Evolutionary conservation across 331 rosid species (phyloP), one percentile per base, ranked within the genome.

Genomic region (Arachis monticola): DNA sequence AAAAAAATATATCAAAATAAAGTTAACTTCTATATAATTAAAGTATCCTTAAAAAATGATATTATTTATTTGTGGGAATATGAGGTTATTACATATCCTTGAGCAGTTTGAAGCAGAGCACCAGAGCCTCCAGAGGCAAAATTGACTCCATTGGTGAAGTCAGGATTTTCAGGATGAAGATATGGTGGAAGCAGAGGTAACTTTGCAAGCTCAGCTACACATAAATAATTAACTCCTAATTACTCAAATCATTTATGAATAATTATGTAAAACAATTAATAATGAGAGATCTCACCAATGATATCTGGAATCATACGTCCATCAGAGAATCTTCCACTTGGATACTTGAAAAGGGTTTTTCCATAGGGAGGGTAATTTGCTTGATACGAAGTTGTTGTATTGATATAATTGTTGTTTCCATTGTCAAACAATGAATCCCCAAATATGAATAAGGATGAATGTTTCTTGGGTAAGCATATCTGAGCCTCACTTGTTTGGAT

Each of bases 81-180:
- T 1, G 6, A 35, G 11, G 13, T 14, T 35, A 35, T 3, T 11
- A 82, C 91, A 44, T 2, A 1, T 72, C 93, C 89, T 70, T 0
- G 70, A 14, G 14, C 8, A 74, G 86, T 86, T 73, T 82, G 85
- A 73, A 3, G 27, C 0, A 88, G 70, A 76, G 80, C 87, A 13
- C 90, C 86, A 67, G 83, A 68, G 42, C 93, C 90, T 0, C 45
- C 70, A 1, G 89, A 88, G 10, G 89, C 89, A 60, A 88, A 86
- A 64, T 88, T 88, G 2, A 62, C 83, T 12, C 89, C 93, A 62
- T 60, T 10, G 3, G 14, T 41, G 12, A 13, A 10, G 7, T 13
- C n/a, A 13, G 7, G 40, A 5, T 30, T 35, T 35, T 4, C 68
- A 4, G 87, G 89, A 12, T 75, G 59, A 57, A 84, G 50, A 70